Evolutionary conservation across 192 early-diverging fungal genomes (phyloP).

Genomic region (Ramicandelaber brevisporus): DNA sequence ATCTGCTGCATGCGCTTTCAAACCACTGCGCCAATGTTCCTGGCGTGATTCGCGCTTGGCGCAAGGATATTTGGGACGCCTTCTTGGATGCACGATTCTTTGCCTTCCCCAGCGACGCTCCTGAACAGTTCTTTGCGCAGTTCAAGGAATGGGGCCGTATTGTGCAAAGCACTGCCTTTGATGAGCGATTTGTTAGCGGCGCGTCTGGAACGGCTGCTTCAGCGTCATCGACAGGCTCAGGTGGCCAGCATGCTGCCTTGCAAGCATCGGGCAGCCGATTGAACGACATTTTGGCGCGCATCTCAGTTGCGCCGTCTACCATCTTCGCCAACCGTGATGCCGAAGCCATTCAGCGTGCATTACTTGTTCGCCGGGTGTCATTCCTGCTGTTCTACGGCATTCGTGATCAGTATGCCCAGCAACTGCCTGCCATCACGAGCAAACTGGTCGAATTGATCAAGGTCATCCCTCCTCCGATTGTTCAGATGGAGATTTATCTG

Average conservation of each 20-base stretch:
- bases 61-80: slow-evolving; percentile 2
- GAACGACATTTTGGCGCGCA: slow-evolving; percentile 40
- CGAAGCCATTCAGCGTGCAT: slow-evolving; percentile 36
- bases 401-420: slow-evolving; percentile 47
- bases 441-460: slow-evolving; percentile 76
- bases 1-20: no score
- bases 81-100: slow-evolving; percentile 2
- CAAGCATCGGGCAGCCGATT: no score
- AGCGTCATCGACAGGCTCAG: no score
- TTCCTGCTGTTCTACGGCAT: slow-evolving; percentile 51
- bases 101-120: slow-evolving; percentile 8
- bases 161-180: no score
- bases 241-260: no score
- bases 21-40: not conserved
- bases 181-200: no score
- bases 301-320: slow-evolving; percentile 42
- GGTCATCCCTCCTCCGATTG: slow-evolving; percentile 27
- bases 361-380: slow-evolving; percentile 46
- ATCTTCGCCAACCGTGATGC: slow-evolving; percentile 66
- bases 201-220: no score
- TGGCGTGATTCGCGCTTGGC: not conserved
- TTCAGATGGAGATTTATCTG: slow-evolving; percentile 64
- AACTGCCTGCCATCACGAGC: slow-evolving; percentile 58
- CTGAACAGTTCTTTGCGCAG: no score
- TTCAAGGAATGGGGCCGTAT: slow-evolving; percentile 36